phyloP scores from a whole-genome alignment of 2,329 filamentous ascomycete species.

The Fusarium nematophilum region DNA sequence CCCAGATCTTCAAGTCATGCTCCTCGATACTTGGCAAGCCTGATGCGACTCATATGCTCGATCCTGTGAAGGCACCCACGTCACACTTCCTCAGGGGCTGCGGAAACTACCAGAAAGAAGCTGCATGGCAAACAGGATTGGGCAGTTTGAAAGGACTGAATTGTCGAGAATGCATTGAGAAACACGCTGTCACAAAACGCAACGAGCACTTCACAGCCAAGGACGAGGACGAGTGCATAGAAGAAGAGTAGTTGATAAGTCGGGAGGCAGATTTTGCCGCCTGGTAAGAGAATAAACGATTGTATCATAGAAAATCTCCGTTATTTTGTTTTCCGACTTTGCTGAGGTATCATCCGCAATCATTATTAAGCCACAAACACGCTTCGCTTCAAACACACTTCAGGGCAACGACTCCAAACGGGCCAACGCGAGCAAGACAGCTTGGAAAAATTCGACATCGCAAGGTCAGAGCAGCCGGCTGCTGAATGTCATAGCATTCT shows the following conservation, averaged over 20 bases:
- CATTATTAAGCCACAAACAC: conserved; percentile 20
- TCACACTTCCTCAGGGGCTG: too few relatives aligned
- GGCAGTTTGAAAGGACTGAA: too few relatives aligned
- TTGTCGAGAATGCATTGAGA: too few relatives aligned
- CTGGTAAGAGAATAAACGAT: conserved; percentile 6
- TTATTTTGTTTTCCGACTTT: conserved; percentile 9
- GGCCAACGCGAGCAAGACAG: not conserved
- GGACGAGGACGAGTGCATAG: not conserved
- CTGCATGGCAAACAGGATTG: too few relatives aligned
- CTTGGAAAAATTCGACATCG: not conserved
- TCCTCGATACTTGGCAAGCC: too few relatives aligned
- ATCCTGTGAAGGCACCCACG: too few relatives aligned
- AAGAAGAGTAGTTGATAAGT: conserved; percentile 7
- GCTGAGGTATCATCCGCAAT: conserved; percentile 8
- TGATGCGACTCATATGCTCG: too few relatives aligned
- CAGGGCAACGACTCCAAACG: conserved; percentile 1
- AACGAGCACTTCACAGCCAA: not conserved
- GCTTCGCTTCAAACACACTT: conserved; percentile 19
- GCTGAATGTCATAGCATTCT: not conserved
- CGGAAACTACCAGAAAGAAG: too few relatives aligned
- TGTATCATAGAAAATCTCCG: not conserved
- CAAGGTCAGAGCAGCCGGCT: not conserved
- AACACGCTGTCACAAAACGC: too few relatives aligned
- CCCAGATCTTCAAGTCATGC: too few relatives aligned
- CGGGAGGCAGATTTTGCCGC: not conserved